Evolutionary conservation across 2,329 filamentous ascomycete species (phyloP).

Genomic region (Chalaropsis ovoidea): DNA sequence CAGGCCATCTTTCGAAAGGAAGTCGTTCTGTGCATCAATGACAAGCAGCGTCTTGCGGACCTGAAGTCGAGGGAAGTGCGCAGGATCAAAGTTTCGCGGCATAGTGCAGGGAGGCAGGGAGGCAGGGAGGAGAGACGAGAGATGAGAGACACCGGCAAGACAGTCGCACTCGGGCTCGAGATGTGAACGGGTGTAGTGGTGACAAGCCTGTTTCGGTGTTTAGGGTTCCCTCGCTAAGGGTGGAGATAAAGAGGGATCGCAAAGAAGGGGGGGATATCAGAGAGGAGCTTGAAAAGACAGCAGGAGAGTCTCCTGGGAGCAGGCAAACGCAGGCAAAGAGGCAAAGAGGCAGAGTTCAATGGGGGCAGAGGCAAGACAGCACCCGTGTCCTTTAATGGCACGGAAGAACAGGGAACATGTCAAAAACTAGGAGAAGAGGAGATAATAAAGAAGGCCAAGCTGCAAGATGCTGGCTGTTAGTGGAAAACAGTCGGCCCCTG

Average conservation of each 20-base stretch:
- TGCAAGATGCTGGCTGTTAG: constrained; percentile 5
- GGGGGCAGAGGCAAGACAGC: not conserved
- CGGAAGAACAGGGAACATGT: not conserved
- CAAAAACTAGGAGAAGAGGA: constrained; percentile 2
- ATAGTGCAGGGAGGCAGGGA: not conserved
- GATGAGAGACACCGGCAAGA: not conserved
- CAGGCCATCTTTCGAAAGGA: constrained; percentile 57
- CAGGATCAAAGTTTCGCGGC: constrained; percentile 39
- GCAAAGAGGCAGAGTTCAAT: not conserved
- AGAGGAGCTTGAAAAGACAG: not conserved
- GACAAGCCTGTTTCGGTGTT: not conserved
- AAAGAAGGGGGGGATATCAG: not conserved
- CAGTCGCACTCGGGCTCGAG: not conserved
- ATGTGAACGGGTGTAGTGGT: not conserved
- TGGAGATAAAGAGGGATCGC: not conserved
- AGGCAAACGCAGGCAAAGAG: not conserved
- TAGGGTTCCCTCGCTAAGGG: not conserved
- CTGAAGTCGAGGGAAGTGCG: constrained; percentile 45
- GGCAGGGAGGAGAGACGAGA: too few relatives aligned
- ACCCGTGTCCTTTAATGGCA: not conserved
- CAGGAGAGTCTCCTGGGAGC: not conserved
- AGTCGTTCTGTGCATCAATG: constrained; percentile 86
- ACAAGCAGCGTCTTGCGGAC: constrained; percentile 64
- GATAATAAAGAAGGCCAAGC: not conserved
- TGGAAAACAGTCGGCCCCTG: constrained; percentile 4